Conservation (phyloP, 2,329 filamentous ascomycete species). For the Lasiodiplodia sp. region DNA sequence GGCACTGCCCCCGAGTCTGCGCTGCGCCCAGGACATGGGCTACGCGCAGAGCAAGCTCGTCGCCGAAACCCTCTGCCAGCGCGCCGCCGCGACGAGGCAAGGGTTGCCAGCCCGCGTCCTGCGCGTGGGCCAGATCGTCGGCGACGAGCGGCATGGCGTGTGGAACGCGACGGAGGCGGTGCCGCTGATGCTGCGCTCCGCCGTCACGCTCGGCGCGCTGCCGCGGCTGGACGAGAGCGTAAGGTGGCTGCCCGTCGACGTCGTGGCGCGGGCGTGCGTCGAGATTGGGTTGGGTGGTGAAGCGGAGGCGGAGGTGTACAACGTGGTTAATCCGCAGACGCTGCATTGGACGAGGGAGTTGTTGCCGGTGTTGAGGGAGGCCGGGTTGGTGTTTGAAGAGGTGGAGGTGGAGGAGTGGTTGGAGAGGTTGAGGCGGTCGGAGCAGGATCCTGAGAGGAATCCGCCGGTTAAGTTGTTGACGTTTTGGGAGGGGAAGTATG, state of each 20-base stretch:
- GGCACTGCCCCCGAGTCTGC: slow-evolving; percentile 43
- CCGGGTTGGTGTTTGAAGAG: slow-evolving; percentile 45
- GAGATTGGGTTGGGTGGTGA: slow-evolving; percentile 28
- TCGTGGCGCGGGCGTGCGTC: slow-evolving; percentile 48
- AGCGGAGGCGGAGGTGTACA: slow-evolving; percentile 49
- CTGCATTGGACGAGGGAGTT: slow-evolving; percentile 63
- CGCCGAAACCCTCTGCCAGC: slow-evolving; percentile 54
- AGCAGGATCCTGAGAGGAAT: slow-evolving; percentile 37
- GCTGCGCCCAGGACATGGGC: slow-evolving; percentile 58
- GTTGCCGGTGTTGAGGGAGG: slow-evolving; percentile 57
- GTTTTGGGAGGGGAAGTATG: slow-evolving; percentile 43
- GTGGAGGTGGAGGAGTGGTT: slow-evolving; percentile 39
- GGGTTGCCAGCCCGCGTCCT: slow-evolving; percentile 45
- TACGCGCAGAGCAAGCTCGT: slow-evolving; percentile 61
- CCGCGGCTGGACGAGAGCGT: slow-evolving; percentile 52
- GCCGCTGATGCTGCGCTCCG: slow-evolving; percentile 58
- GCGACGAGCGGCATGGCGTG: slow-evolving; percentile 54
- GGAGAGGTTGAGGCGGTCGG: slow-evolving; percentile 36
- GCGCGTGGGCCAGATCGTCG: slow-evolving; percentile 56
- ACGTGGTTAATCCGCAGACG: slow-evolving; percentile 59
- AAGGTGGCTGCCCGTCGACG: slow-evolving; percentile 55
- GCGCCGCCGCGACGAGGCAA: slow-evolving; percentile 29
- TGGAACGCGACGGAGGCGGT: slow-evolving; percentile 62
- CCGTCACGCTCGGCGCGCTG: slow-evolving; percentile 55
- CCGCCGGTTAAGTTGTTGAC: slow-evolving; percentile 41